Base-by-base conservation (phyloP, 352 stramenopile species). In the Globisporangium echinulatum region DNA sequence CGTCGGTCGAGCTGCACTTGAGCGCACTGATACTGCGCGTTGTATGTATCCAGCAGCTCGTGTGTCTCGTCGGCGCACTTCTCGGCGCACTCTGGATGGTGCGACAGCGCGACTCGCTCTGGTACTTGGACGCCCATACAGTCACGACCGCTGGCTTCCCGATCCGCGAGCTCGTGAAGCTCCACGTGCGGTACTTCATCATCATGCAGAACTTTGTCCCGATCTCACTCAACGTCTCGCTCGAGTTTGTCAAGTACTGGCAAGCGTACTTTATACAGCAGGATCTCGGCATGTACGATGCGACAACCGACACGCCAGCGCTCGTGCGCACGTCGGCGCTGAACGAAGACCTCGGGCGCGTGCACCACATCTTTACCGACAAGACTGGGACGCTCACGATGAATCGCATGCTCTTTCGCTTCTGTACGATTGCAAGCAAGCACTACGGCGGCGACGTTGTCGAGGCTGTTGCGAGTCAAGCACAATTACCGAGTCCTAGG, bases 161-260 rank as follows among this genome's bases (percentile, higher is more conserved):
- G 15, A 69, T 83, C 19, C 62, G 70, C 60, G 83, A 92, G 48
- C 61, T 90, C 14, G 48, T 96, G 15, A 85, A 90, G 48, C 52
- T 98, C 15, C 87, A 97, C 51, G 46, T 97, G 25, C 77, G 82
- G 19, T 99, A 98, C 68, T 93, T 99, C 52, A 97, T 98, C 37
- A 91, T 99, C 66, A 96, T 98, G 80, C 96, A 92, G 72, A 97
- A 98, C 64, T 98, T 99, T 70, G 90, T 99, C 15, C 97, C 97
- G 19, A 92, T 99, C 37, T 98, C 92, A 61, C 75, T 99, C n/a
- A 99, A 99, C 68, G 96, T 99, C 6, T 98, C 96, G 19, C 77
- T 99, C 25, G 93, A 98, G 71, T 92, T 98, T 38, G 90, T 98
- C 49, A 98, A 97, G 62, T 97, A 98, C 59, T 94, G 87, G 72